These are phyloP conservation scores for Dryas octopetala DNA, from an alignment of 306 rosid genomes.

Conservation along the genomic window DNA sequence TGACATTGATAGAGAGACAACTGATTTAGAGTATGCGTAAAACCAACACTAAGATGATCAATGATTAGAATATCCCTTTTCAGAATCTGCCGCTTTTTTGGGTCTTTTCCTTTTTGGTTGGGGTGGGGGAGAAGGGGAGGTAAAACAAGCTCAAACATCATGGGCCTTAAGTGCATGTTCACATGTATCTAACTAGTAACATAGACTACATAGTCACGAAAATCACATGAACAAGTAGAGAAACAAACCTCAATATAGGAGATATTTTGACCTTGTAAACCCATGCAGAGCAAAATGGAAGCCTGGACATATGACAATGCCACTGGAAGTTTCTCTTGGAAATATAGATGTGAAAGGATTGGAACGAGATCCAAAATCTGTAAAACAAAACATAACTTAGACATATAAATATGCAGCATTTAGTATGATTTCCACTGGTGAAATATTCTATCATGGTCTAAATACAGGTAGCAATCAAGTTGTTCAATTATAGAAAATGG, in stretches of 20 bases:
- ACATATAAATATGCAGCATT: not conserved
- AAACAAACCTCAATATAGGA: conserved; percentile 71
- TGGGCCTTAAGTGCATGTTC: not conserved
- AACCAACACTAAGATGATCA: too few species aligned
- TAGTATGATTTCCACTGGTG: not conserved
- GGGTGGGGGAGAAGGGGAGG: too few species aligned
- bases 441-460: too few species aligned
- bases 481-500: too few species aligned
- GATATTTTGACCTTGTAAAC: conserved; percentile 69
- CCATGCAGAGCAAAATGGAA: conserved; percentile 87
- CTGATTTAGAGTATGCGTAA: too few species aligned
- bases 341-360: conserved; percentile 59
- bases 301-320: conserved; percentile 67
- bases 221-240: conserved; percentile 8
- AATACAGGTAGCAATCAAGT: too few species aligned
- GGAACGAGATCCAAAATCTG: conserved; percentile 89
- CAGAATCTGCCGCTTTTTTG: too few species aligned
- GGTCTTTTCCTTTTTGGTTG: too few species aligned
- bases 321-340: conserved; percentile 74
- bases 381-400: conserved; percentile 25
- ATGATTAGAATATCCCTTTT: too few species aligned
- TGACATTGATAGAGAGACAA: not conserved
- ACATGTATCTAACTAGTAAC: not conserved
- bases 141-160: not conserved
- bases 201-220: conserved; percentile 3